Evolutionary conservation across 768 basidiomycete species (phyloP).

Genomic region (Stropharia rugosoannulata): DNA sequence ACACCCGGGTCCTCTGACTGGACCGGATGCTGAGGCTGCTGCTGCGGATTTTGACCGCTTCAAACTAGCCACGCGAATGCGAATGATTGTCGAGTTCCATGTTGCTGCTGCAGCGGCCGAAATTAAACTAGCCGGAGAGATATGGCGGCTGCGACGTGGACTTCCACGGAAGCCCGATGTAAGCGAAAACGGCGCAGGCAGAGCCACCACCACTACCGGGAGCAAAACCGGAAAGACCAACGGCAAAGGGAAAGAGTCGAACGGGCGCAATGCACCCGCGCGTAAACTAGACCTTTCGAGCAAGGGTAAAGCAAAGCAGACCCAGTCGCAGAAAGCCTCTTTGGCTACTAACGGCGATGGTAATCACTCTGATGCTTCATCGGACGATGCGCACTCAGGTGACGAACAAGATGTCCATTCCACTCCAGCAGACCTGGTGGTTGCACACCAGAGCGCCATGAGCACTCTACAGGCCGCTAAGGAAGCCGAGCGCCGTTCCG

Average conservation of each 20-base stretch:
- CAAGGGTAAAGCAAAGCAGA: background rate
- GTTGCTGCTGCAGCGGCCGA: conserved; percentile 42
- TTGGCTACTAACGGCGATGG: too few relatives aligned
- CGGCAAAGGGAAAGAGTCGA: background rate
- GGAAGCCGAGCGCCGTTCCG: background rate
- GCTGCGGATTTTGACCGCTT: conserved; percentile 33
- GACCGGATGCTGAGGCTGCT: conserved; percentile 20
- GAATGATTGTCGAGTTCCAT: conserved; percentile 53
- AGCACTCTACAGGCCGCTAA: conserved; percentile 4
- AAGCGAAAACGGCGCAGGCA: conserved; percentile 32
- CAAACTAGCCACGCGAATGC: conserved; percentile 44
- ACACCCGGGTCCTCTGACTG: conserved; percentile 20
- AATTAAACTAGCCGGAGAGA: conserved; percentile 36
- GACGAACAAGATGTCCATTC: background rate
- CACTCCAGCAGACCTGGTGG: background rate
- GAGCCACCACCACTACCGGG: conserved; percentile 8
- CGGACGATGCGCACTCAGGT: background rate
- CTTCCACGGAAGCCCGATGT: conserved; percentile 17
- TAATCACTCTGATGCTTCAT: too few relatives aligned
- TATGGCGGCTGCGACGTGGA: conserved; percentile 28
- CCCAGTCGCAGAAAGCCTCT: background rate
- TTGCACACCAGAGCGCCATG: conserved; percentile 4
- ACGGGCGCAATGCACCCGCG: background rate
- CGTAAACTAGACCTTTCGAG: background rate
- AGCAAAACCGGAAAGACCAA: background rate